phyloP scores from a whole-genome alignment of 176 grass and related monocot genomes.

The Avena atlantica region DNA sequence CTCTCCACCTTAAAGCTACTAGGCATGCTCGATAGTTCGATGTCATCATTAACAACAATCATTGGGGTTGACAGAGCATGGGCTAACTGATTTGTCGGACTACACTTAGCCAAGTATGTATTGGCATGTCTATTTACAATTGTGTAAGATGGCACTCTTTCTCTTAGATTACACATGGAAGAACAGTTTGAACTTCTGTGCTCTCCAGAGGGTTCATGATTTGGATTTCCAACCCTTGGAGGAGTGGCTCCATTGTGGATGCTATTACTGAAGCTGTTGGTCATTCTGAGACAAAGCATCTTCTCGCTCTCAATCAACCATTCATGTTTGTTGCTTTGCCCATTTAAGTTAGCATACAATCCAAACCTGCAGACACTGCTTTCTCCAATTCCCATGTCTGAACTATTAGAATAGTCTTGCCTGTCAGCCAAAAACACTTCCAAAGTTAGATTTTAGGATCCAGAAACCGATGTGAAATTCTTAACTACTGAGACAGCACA shows the following conservation, averaged over 20 bases:
- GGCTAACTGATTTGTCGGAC: conserved; percentile 27
- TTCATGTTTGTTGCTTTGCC: conserved; percentile 31
- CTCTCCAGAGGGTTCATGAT: conserved; percentile 24
- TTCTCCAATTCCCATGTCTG: conserved; percentile 38
- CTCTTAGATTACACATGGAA: conserved; percentile 34
- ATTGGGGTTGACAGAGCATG: conserved; percentile 24
- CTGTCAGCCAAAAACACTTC: conserved; percentile 39
- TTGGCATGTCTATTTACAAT: conserved; percentile 37
- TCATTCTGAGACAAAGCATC: conserved; percentile 32
- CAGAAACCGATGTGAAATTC: not conserved
- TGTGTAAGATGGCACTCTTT: conserved; percentile 27
- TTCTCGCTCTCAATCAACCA: conserved; percentile 45
- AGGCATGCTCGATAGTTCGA: conserved; percentile 6
- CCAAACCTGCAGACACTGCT: not conserved
- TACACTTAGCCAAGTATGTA: conserved; percentile 24
- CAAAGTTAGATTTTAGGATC: conserved; percentile 18
- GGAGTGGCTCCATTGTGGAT: conserved; percentile 30
- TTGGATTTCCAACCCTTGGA: conserved; percentile 28
- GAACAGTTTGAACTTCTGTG: conserved; percentile 24
- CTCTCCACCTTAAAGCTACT: conserved; percentile 31
- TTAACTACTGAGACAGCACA: not conserved
- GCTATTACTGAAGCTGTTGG: conserved; percentile 34
- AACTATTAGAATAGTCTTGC: conserved; percentile 51
- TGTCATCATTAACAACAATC: conserved; percentile 26
- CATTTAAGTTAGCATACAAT: conserved; percentile 39